phyloP scores from a whole-genome alignment of 495 filamentous ascomycete species.

The Tuber aestivum region DNA sequence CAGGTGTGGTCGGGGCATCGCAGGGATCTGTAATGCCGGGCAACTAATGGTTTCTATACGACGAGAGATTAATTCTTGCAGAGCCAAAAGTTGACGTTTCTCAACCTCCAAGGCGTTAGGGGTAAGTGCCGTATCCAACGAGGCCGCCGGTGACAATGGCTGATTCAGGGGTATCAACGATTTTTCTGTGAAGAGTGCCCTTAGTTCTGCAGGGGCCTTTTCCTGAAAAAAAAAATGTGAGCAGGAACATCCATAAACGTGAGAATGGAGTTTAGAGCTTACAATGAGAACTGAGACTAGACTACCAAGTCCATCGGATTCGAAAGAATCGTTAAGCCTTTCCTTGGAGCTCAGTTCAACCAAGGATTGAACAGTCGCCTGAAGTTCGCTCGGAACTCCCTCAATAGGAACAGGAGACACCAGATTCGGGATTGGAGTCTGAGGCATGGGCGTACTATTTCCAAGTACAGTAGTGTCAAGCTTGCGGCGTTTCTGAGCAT shows the following conservation, averaged over 20 bases:
- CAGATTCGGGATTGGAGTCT: background rate
- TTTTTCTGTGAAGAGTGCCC: slow-evolving; percentile 24
- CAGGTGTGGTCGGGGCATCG: background rate
- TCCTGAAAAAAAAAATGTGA: slow-evolving; percentile 14
- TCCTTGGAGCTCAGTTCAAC: slow-evolving; percentile 23
- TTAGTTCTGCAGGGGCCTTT: slow-evolving; percentile 25
- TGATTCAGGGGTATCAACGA: slow-evolving; percentile 25
- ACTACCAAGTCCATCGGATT: slow-evolving; percentile 13
- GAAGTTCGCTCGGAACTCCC: slow-evolving; percentile 1
- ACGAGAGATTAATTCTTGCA: slow-evolving; percentile 24
- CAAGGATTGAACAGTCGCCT: slow-evolving; percentile 29
- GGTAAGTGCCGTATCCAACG: slow-evolving; percentile 21
- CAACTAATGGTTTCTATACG: background rate
- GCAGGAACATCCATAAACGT: slow-evolving; percentile 1
- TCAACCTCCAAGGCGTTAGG: slow-evolving; percentile 19
- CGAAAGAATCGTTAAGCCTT: slow-evolving; percentile 12
- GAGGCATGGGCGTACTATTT: slow-evolving; percentile 15
- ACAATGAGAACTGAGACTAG: slow-evolving; percentile 32
- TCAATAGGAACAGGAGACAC: slow-evolving; percentile 18
- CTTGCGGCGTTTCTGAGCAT: slow-evolving; percentile 17
- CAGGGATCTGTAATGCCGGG: background rate
- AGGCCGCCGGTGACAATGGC: slow-evolving; percentile 28
- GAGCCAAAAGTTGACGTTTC: slow-evolving; percentile 24
- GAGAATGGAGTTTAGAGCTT: background rate
- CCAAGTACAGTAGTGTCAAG: slow-evolving; percentile 14